phyloP scores from a whole-genome alignment of 768 basidiomycete species.

The Tulasnella sp. region DNA sequence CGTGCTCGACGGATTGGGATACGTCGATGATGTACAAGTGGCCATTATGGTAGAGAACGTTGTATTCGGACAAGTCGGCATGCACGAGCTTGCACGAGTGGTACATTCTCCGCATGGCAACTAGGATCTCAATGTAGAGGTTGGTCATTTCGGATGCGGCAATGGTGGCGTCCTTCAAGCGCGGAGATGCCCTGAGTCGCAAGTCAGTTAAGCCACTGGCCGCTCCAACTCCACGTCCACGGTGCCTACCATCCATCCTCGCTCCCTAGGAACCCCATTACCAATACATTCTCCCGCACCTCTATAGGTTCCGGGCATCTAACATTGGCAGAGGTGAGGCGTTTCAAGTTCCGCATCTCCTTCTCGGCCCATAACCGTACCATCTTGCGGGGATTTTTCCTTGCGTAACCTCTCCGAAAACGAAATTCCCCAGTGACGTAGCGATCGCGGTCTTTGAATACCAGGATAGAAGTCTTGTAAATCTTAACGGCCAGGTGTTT shows the following conservation, averaged over 20 bases:
- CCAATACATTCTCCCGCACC: slow-evolving; percentile 90
- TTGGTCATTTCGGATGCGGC: slow-evolving; percentile 37
- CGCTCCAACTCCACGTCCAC: neutral
- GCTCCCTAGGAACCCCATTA: slow-evolving; percentile 86
- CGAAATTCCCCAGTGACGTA: slow-evolving; percentile 94
- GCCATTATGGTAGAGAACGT: slow-evolving; percentile 48
- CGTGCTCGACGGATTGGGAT: slow-evolving; percentile 96
- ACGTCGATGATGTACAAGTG: slow-evolving; percentile 95
- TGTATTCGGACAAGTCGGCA: slow-evolving; percentile 97
- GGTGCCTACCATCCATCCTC: slow-evolving; percentile 60
- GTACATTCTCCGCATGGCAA: slow-evolving; percentile 72
- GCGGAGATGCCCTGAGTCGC: slow-evolving; percentile 69
- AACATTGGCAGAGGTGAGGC: slow-evolving; percentile 72
- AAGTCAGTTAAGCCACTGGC: neutral
- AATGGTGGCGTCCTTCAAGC: slow-evolving; percentile 78
- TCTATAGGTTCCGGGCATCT: slow-evolving; percentile 81
- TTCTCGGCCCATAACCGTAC: slow-evolving; percentile 98
- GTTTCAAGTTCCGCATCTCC: slow-evolving; percentile 90
- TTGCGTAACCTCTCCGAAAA: slow-evolving; percentile 81
- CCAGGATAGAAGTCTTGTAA: slow-evolving; percentile 94
- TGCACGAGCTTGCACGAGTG: slow-evolving; percentile 89
- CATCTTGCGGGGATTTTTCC: slow-evolving; percentile 95
- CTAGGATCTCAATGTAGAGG: slow-evolving; percentile 70
- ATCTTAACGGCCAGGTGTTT: slow-evolving; percentile 85
- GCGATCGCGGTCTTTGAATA: slow-evolving; percentile 94